Percentiles rank a stretch among this genome's conserved stretches.
These are phyloP conservation scores for Sphaceloma murrayae DNA, from an alignment of 2,329 filamentous ascomycete genomes.

Conservation along the genomic window DNA sequence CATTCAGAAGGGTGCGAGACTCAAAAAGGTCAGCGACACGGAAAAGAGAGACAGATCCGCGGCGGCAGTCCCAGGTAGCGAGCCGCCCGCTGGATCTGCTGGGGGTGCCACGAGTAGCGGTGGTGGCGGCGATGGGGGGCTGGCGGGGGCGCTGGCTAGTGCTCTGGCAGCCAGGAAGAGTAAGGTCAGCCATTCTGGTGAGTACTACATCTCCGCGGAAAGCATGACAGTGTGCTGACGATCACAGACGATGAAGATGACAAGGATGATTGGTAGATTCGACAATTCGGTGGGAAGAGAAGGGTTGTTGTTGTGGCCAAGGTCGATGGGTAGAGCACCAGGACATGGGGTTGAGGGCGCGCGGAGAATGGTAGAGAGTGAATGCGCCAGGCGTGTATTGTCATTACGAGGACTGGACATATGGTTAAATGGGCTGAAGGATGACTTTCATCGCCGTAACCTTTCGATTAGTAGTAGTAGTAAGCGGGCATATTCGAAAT, in stretches of 20 bases:
- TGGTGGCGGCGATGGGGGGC: constrained; percentile 38
- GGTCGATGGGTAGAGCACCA: no score
- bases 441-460: no score
- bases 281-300: no score
- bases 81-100: constrained; percentile 39
- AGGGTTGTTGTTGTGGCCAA: no score
- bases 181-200: constrained; percentile 92
- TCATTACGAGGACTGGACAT: no score
- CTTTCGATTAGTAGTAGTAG: no score
- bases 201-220: constrained; percentile 37
- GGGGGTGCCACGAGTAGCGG: constrained; percentile 48
- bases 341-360: no score
- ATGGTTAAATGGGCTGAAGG: no score
- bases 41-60: constrained; percentile 64
- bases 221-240: constrained; percentile 24
- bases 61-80: constrained; percentile 53
- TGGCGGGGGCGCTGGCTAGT: constrained; percentile 57
- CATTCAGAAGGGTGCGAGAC: constrained; percentile 55
- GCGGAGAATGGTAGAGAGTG: no score
- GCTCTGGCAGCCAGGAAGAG: constrained; percentile 79
- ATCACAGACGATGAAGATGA: constrained; percentile 62
- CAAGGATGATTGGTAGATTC: constrained; percentile 62
- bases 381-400: no score
- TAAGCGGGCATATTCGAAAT: no score
- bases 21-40: constrained; percentile 65